A percentile compares a stretch with the other conserved stretches of the same genome.
These are phyloP conservation scores for Meira nashicola DNA, from an alignment of 1,284 basidiomycete genomes.

Conservation along the genomic window DNA sequence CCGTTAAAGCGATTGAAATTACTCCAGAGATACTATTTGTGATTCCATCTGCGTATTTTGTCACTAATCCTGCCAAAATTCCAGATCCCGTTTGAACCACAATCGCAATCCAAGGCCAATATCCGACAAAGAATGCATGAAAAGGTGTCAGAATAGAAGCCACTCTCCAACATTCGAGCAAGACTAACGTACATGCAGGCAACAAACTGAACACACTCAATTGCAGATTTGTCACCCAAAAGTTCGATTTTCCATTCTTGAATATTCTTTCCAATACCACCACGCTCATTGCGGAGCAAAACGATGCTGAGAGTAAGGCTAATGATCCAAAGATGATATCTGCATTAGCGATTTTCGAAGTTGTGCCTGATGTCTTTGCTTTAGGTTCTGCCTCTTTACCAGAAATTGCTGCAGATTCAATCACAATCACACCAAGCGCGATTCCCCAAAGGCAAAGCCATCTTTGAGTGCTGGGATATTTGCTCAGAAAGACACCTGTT, in stretches of 20 bases:
- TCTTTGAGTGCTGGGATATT: background rate
- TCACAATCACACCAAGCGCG: background rate
- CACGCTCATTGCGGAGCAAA: slow-evolving; percentile 14
- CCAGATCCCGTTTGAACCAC: background rate
- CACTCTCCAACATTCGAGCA: background rate
- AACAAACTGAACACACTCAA: slow-evolving; percentile 20
- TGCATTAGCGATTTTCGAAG: background rate
- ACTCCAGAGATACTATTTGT: background rate
- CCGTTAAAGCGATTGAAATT: background rate
- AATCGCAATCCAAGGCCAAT: slow-evolving; percentile 6
- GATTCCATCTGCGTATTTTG: slow-evolving; percentile 6
- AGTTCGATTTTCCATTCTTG: slow-evolving; percentile 16
- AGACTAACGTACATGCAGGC: slow-evolving; percentile 14
- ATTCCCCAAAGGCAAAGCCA: background rate
- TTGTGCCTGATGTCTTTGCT: background rate
- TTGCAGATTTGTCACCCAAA: slow-evolving; percentile 26
- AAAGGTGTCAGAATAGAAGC: background rate
- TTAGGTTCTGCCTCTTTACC: background rate
- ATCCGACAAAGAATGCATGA: background rate
- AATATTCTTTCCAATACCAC: slow-evolving; percentile 23
- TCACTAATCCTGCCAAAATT: background rate
- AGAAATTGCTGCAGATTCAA: background rate
- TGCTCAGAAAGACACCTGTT: slow-evolving; percentile 17
- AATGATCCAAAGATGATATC: background rate
- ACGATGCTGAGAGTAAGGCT: slow-evolving; percentile 3